Evolutionary conservation across 140 eudicot genomes (phyloP).

Genomic region (Oenanthe javanica): DNA sequence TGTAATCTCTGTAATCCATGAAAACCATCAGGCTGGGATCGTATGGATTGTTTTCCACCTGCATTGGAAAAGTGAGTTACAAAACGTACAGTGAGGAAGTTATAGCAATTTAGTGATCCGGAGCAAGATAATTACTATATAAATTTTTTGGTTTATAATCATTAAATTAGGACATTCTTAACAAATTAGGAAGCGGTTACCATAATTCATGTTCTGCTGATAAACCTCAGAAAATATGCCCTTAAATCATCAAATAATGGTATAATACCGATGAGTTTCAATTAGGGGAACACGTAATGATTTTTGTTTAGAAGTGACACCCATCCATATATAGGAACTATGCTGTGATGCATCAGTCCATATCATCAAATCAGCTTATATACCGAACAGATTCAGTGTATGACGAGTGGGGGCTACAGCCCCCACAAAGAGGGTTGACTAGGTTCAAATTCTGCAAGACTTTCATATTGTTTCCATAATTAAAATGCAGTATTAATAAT

Average conservation of each 20-base stretch:
- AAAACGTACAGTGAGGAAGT: not conserved
- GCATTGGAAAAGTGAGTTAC: not conserved
- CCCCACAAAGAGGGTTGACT: not conserved
- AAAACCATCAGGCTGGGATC: constrained; percentile 94
- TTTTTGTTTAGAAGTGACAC: not conserved
- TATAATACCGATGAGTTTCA: not conserved
- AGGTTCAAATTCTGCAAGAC: not conserved
- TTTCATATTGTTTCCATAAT: not conserved
- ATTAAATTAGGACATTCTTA: not conserved
- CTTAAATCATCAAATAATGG: not conserved
- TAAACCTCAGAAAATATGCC: not conserved
- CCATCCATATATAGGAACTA: not conserved
- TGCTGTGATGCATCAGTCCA: not conserved
- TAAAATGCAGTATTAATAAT: not conserved
- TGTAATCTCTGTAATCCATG: constrained; percentile 90
- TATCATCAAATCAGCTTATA: not conserved
- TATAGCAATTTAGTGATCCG: not conserved
- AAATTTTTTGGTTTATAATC: not conserved
- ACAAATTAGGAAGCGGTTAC: not conserved
- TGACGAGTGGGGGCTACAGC: not conserved
- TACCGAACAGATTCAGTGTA: not conserved
- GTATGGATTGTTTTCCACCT: constrained; percentile 93
- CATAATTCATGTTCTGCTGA: not conserved
- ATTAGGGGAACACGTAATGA: not conserved
- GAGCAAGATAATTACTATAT: not conserved